These are phyloP conservation scores for Cudoniella acicularis DNA, from an alignment of 495 filamentous ascomycete species.

Conservation along the genomic window DNA sequence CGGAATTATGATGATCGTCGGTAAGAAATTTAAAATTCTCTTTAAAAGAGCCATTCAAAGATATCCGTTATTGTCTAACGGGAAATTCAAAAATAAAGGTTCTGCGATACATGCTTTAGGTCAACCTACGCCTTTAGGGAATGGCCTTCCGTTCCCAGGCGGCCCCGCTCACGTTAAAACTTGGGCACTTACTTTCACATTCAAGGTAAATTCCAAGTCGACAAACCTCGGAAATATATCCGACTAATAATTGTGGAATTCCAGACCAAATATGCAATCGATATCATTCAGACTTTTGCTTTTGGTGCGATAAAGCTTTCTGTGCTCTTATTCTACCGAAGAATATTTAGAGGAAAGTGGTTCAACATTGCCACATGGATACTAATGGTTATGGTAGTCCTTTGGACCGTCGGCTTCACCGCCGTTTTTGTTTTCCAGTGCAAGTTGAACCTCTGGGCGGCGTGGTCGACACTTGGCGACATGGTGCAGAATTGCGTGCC, in stretches of 20 bases:
- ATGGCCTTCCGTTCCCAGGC: neutral
- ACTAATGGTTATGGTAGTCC: constrained; percentile 30
- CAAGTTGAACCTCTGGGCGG: constrained; percentile 15
- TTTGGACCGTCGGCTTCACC: constrained; percentile 35
- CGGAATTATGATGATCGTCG: constrained; percentile 13
- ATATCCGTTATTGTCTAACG: neutral
- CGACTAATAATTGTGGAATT: constrained; percentile 11
- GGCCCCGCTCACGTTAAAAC: neutral
- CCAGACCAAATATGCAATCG: constrained; percentile 14
- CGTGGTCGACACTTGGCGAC: constrained; percentile 5
- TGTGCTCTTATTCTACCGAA: constrained; percentile 34
- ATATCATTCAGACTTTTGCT: constrained; percentile 9
- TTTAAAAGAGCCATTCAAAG: neutral
- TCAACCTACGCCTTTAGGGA: neutral
- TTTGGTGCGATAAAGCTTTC: constrained; percentile 18
- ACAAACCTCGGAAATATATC: neutral
- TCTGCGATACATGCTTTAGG: neutral
- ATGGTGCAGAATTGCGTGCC: constrained; percentile 16
- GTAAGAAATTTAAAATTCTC: constrained; percentile 4
- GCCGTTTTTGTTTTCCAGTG: constrained; percentile 42
- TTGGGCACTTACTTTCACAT: constrained; percentile 8
- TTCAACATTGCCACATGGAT: constrained; percentile 30
- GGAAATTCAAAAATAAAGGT: neutral
- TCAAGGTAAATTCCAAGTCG: neutral
- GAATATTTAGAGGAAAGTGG: constrained; percentile 35